Evolutionary conservation across 164 flowering plant genomes (phyloP).

Genomic region (Stephania japonica): DNA sequence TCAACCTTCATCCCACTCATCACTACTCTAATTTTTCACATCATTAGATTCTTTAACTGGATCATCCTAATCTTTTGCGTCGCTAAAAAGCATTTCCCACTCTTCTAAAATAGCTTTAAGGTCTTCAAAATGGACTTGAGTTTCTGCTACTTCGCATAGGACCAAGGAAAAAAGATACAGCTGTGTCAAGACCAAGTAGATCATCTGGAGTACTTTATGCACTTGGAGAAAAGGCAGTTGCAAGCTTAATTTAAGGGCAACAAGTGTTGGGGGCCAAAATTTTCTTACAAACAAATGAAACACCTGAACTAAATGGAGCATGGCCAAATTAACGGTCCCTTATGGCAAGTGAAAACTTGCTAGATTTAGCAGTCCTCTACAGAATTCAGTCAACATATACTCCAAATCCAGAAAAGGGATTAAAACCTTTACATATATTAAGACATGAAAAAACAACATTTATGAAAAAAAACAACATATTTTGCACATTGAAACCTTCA

Average conservation of each 20-base stretch:
- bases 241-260: slow-evolving; percentile 77
- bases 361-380: too few relatives aligned
- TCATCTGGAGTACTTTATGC: slow-evolving; percentile 63
- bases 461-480: too few relatives aligned
- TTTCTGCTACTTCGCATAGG: slow-evolving; percentile 36
- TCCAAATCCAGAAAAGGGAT: too few relatives aligned
- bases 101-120: slow-evolving; percentile 57
- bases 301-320: slow-evolving; percentile 49
- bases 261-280: slow-evolving; percentile 62
- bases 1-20: slow-evolving; percentile 96
- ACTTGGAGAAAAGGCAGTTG: slow-evolving; percentile 48
- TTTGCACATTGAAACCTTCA: too few relatives aligned
- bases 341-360: too few relatives aligned
- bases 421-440: too few relatives aligned
- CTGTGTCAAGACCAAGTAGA: too few relatives aligned
- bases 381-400: too few relatives aligned
- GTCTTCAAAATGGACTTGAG: slow-evolving; percentile 40
- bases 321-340: too few relatives aligned
- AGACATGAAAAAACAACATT: too few relatives aligned
- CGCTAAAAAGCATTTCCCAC: slow-evolving; percentile 70
- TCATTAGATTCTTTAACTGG: slow-evolving; percentile 32
- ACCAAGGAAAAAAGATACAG: slow-evolving; percentile 61
- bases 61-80: slow-evolving; percentile 20
- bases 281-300: slow-evolving; percentile 25
- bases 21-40: slow-evolving; percentile 57